Conservation (phyloP, 768 basidiomycete genomes). For the Rhizopogon rudus region DNA sequence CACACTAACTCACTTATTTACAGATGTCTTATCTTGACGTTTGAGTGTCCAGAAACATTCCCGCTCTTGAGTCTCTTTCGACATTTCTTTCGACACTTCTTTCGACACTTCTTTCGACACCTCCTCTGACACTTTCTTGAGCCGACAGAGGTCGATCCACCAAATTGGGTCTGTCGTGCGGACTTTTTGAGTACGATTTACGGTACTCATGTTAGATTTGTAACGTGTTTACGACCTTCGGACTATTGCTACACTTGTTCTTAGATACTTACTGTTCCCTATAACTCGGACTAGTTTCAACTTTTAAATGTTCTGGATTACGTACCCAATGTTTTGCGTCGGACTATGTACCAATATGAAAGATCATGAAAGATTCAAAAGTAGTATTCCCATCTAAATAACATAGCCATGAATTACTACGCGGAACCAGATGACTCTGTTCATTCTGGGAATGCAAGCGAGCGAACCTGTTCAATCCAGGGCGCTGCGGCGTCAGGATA, state of each 20-base stretch:
- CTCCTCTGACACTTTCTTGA: neutral
- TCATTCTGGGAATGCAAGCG: conserved; percentile 31
- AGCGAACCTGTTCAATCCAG: conserved; percentile 37
- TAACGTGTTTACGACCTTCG: no score
- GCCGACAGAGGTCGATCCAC: no score
- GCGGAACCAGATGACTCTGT: neutral
- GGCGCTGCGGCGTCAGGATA: conserved; percentile 35
- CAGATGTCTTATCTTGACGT: conserved; percentile 2
- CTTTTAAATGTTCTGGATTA: neutral
- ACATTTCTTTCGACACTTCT: neutral
- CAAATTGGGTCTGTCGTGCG: no score
- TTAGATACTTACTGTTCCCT: neutral
- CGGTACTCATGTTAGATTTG: no score
- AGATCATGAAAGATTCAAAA: neutral
- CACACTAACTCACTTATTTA: neutral
- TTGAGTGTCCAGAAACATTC: neutral
- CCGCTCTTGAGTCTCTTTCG: neutral
- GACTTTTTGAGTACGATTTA: no score
- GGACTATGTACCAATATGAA: no score
- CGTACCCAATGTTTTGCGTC: neutral
- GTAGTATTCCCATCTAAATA: neutral
- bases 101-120: neutral
- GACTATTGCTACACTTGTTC: neutral
- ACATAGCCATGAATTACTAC: neutral
- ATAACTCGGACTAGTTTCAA: neutral